phyloP scores from a whole-genome alignment of 768 basidiomycete species.

The Boletus pseudopeckii region DNA sequence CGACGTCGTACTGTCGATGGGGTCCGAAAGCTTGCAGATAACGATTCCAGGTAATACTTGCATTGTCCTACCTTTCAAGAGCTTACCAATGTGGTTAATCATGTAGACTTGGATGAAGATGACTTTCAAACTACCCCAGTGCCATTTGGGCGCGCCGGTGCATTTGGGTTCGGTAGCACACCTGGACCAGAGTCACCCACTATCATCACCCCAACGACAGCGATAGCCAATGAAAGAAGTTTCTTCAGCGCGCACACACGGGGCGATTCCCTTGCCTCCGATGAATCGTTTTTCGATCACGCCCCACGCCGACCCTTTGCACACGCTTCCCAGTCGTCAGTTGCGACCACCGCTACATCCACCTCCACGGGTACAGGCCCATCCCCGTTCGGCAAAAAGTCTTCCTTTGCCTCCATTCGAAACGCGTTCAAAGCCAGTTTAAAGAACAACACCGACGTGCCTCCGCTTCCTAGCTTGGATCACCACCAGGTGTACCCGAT shows the following conservation, averaged over 20 bases:
- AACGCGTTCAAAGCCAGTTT: slow-evolving; percentile 73
- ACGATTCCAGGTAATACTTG: slow-evolving; percentile 42
- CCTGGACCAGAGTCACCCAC: slow-evolving; percentile 69
- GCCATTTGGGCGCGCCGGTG: slow-evolving; percentile 64
- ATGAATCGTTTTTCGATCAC: slow-evolving; percentile 67
- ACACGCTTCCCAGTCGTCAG: slow-evolving; percentile 70
- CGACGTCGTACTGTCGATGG: slow-evolving; percentile 23
- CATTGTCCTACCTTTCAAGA: neutral
- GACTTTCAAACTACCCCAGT: slow-evolving; percentile 58
- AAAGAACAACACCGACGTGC: slow-evolving; percentile 57
- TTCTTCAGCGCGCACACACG: slow-evolving; percentile 63
- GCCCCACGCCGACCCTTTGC: slow-evolving; percentile 59
- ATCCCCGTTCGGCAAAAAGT: slow-evolving; percentile 70
- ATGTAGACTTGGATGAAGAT: slow-evolving; percentile 77
- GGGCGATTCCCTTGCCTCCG: slow-evolving; percentile 75
- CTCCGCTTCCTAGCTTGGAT: slow-evolving; percentile 74
- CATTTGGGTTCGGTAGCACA: slow-evolving; percentile 44
- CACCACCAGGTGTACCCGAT: slow-evolving; percentile 60
- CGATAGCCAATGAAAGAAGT: slow-evolving; percentile 46
- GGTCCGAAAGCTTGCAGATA: slow-evolving; percentile 43
- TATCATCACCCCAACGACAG: slow-evolving; percentile 45
- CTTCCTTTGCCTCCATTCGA: slow-evolving; percentile 82
- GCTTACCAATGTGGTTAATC: neutral
- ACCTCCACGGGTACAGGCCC: slow-evolving; percentile 14
- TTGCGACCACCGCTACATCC: slow-evolving; percentile 45